Percentiles rank a stretch among this genome's conserved stretches.
These are phyloP conservation scores for Clarireedia monteithiana DNA, from an alignment of 2,329 filamentous ascomycete genomes.

Conservation along the genomic window DNA sequence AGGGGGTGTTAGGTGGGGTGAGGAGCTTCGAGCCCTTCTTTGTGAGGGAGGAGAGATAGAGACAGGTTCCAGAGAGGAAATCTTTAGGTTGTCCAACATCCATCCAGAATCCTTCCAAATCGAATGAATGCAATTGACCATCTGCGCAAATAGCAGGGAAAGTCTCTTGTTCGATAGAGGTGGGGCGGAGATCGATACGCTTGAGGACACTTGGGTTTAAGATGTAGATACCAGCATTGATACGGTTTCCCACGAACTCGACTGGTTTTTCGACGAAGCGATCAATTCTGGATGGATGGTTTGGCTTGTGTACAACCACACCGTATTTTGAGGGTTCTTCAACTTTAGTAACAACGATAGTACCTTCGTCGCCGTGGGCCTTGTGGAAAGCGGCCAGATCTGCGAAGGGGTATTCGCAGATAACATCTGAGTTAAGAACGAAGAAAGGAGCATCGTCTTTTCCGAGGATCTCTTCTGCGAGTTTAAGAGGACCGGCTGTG, in stretches of 20 bases:
- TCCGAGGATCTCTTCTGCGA: constrained; percentile 83
- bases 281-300: constrained; percentile 85
- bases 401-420: constrained; percentile 95
- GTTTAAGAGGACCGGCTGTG: constrained; percentile 90
- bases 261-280: constrained; percentile 99
- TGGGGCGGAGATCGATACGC: constrained; percentile 92
- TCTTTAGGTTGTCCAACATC: constrained; percentile 98
- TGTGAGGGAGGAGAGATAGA: constrained; percentile 87
- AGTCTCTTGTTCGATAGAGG: constrained; percentile 96
- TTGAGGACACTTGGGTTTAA: constrained; percentile 85
- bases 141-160: constrained; percentile 92
- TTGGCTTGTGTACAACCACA: constrained; percentile 95
- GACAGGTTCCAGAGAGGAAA: constrained; percentile 90
- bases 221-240: constrained; percentile 98
- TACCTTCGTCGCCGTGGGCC: constrained; percentile 87
- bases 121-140: constrained; percentile 88
- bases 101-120: constrained; percentile 99
- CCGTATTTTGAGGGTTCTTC: constrained; percentile 99
- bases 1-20: constrained; percentile 64
- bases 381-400: constrained; percentile 89
- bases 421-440: constrained; percentile 96
- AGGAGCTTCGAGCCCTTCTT: constrained; percentile 87
- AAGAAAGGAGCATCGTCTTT: constrained; percentile 97
- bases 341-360: constrained; percentile 97
- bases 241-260: constrained; percentile 96